A percentile compares a stretch with the other conserved stretches of the same genome.
Evolutionary conservation across 805 yeast species (phyloP).

Genomic region (Suhomyces vadensis): DNA sequence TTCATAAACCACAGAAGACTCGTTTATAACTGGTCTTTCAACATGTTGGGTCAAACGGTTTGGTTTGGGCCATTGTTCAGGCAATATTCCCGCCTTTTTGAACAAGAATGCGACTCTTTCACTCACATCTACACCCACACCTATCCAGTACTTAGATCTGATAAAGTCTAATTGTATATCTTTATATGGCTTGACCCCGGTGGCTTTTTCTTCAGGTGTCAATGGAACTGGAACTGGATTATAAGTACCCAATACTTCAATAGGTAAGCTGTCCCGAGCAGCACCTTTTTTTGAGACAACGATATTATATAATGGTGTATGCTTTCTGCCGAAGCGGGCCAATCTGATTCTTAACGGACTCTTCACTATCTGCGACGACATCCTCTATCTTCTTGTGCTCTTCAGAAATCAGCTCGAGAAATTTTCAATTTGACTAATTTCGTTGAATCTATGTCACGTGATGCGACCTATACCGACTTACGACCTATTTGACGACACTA

Average conservation of each 20-base stretch:
- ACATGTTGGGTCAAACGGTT: constrained; percentile 35
- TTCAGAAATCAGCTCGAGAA: background rate
- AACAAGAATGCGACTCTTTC: constrained; percentile 76
- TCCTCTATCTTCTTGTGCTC: background rate
- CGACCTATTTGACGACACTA: no score
- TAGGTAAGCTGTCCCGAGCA: constrained; percentile 87
- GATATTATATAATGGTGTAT: constrained; percentile 86
- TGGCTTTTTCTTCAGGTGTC: constrained; percentile 57
- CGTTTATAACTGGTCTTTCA: constrained; percentile 30
- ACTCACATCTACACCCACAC: constrained; percentile 95
- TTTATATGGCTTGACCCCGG: constrained; percentile 64
- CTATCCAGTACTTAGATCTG: constrained; percentile 93
- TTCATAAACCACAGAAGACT: constrained; percentile 28
- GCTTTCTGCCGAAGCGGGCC: constrained; percentile 89
- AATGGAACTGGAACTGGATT: constrained; percentile 78
- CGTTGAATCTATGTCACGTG: background rate
- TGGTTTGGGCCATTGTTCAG: constrained; percentile 60
- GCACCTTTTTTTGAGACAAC: constrained; percentile 76
- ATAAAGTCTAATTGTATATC: constrained; percentile 83
- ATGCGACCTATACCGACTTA: background rate
- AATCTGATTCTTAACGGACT: constrained; percentile 84
- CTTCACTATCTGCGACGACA: constrained; percentile 35
- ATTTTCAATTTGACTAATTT: background rate
- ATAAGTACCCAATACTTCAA: constrained; percentile 94
- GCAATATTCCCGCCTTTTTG: constrained; percentile 72